These are phyloP conservation scores for Ajuga chamaepitys DNA, from an alignment of 257 asterid genomes.

Conservation along the genomic window DNA sequence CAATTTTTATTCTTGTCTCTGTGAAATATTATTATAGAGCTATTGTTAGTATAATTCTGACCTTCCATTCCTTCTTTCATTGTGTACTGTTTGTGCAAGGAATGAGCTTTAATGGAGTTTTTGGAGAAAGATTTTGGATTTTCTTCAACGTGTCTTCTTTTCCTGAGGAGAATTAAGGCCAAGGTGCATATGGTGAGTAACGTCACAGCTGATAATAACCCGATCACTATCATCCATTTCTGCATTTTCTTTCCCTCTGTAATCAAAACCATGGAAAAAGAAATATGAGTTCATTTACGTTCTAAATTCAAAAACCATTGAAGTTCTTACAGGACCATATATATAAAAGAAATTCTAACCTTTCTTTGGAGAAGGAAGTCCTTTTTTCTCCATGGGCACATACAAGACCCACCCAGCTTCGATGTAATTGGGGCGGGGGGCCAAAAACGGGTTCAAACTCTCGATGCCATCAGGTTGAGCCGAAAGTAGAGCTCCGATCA, in stretches of 20 bases:
- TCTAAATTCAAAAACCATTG: too few relatives aligned
- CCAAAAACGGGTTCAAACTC: conserved; percentile 45
- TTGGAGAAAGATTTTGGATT: conserved; percentile 36
- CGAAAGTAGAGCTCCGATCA: conserved; percentile 34
- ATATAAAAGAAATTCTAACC: not conserved
- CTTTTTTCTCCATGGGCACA: conserved; percentile 52
- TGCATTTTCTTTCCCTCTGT: conserved; percentile 27
- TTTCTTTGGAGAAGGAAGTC: conserved; percentile 25
- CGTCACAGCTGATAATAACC: conserved; percentile 44
- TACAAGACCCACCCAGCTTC: conserved; percentile 55
- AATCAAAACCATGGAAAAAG: not conserved
- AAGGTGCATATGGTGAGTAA: conserved; percentile 43
- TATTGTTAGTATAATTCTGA: conserved; percentile 12
- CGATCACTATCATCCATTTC: conserved; percentile 40
- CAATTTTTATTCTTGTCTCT: not conserved
- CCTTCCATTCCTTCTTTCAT: conserved; percentile 42
- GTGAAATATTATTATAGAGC: not conserved
- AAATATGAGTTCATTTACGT: too few relatives aligned
- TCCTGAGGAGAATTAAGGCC: conserved; percentile 36
- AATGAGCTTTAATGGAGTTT: conserved; percentile 25
- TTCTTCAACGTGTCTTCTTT: conserved; percentile 26
- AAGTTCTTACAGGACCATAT: too few relatives aligned
- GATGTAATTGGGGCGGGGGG: conserved; percentile 25
- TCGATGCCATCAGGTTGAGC: conserved; percentile 39
- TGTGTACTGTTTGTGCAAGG: conserved; percentile 34